Evolutionary conservation across 805 yeast species (phyloP).

Genomic region (Vanderwaltozyma tropicalis): DNA sequence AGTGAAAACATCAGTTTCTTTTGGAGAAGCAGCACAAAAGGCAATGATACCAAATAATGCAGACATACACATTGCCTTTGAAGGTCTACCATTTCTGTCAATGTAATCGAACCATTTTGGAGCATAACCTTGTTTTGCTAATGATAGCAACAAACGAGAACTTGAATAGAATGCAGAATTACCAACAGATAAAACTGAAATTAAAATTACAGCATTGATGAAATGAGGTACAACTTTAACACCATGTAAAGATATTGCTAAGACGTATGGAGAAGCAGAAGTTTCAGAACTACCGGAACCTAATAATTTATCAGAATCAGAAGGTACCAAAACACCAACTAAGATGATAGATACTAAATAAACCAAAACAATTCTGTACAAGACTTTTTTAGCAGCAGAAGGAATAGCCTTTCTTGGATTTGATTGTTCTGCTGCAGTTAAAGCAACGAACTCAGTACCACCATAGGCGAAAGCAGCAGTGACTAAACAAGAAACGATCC

Average conservation of each 20-base stretch:
- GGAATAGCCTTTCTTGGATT: slow-evolving; percentile 49
- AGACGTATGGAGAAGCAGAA: slow-evolving; percentile 59
- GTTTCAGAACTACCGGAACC: slow-evolving; percentile 36
- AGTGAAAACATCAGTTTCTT: slow-evolving; percentile 46
- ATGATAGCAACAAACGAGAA: slow-evolving; percentile 58
- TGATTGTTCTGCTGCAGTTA: slow-evolving; percentile 48
- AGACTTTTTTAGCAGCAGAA: slow-evolving; percentile 44
- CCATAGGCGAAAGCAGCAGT: slow-evolving; percentile 53
- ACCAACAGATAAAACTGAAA: slow-evolving; percentile 67
- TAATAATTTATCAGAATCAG: slow-evolving; percentile 32
- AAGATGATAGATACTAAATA: slow-evolving; percentile 39
- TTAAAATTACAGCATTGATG: slow-evolving; percentile 60
- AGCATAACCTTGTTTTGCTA: slow-evolving; percentile 64
- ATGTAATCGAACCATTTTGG: slow-evolving; percentile 45
- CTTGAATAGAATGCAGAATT: slow-evolving; percentile 65
- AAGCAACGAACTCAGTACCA: slow-evolving; percentile 49
- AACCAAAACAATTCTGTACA: slow-evolving; percentile 44
- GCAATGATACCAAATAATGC: slow-evolving; percentile 49
- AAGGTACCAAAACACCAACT: slow-evolving; percentile 48
- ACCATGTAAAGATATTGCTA: slow-evolving; percentile 50
- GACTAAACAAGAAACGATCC: slow-evolving; percentile 42
- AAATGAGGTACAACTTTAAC: slow-evolving; percentile 58
- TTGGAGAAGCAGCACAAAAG: slow-evolving; percentile 55
- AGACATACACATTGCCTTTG: slow-evolving; percentile 42
- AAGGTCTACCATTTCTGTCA: slow-evolving; percentile 55